These are phyloP conservation scores for Albifimbria verrucaria DNA, from an alignment of 2,329 filamentous ascomycete genomes.

Conservation along the genomic window DNA sequence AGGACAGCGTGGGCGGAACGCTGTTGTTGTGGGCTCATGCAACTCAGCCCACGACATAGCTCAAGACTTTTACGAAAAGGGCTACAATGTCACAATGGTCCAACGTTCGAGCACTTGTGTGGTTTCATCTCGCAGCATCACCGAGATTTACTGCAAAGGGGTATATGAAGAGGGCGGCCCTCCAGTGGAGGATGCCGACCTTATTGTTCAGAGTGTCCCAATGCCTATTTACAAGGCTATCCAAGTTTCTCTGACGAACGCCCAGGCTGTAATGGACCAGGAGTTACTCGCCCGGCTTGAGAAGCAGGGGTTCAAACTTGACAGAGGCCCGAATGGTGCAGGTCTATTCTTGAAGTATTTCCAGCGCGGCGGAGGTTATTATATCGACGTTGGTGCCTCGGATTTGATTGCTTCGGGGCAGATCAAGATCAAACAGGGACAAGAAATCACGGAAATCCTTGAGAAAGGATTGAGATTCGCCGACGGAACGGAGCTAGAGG, in stretches of 20 bases:
- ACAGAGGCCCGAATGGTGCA: slow-evolving; percentile 52
- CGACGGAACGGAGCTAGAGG: slow-evolving; percentile 54
- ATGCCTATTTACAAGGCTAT: slow-evolving; percentile 57
- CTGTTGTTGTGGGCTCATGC: slow-evolving; percentile 64
- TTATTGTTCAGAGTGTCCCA: slow-evolving; percentile 56
- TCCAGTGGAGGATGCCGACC: slow-evolving; percentile 63
- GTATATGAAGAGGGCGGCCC: slow-evolving; percentile 51
- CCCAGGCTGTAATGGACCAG: slow-evolving; percentile 32
- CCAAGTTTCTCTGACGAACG: slow-evolving; percentile 41
- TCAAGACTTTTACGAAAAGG: slow-evolving; percentile 64
- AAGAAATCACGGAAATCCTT: slow-evolving; percentile 50
- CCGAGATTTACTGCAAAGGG: slow-evolving; percentile 49
- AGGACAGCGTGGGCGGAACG: slow-evolving; percentile 51
- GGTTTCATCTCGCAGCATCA: slow-evolving; percentile 51
- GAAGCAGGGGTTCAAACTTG: slow-evolving; percentile 58
- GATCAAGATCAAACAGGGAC: slow-evolving; percentile 59
- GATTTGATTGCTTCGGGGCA: slow-evolving; percentile 61
- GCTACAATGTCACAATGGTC: slow-evolving; percentile 65
- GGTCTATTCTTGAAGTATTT: slow-evolving; percentile 63
- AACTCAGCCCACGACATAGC: slow-evolving; percentile 69
- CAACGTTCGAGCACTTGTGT: slow-evolving; percentile 66
- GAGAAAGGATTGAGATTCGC: slow-evolving; percentile 42
- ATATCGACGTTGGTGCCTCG: slow-evolving; percentile 65
- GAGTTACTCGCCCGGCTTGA: slow-evolving; percentile 41
- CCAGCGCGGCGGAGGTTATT: slow-evolving; percentile 65